Percentiles rank a stretch among this genome's conserved stretches.
Conservation (phyloP, 2,329 filamentous ascomycete genomes). For the Rhytidhysteron rufulum region DNA sequence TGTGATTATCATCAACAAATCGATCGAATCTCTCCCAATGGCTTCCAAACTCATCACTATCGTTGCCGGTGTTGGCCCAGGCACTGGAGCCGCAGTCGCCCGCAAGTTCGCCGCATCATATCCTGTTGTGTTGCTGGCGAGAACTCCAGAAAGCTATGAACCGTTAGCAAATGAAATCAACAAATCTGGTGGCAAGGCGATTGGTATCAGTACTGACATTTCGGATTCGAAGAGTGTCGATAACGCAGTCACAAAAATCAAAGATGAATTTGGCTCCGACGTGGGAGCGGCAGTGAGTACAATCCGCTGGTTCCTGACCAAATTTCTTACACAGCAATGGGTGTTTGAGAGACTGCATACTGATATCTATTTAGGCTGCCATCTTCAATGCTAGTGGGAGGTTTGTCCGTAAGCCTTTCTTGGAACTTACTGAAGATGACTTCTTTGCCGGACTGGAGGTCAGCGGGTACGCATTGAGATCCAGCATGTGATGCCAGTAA, state of each 20-base stretch:
- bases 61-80: slow-evolving; percentile 68
- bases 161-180: slow-evolving; percentile 68
- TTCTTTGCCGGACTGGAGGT: slow-evolving; percentile 51
- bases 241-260: slow-evolving; percentile 60
- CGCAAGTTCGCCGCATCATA: slow-evolving; percentile 61
- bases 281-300: slow-evolving; percentile 35
- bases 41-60: slow-evolving; percentile 59
- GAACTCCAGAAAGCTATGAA: slow-evolving; percentile 62
- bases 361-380: slow-evolving; percentile 46
- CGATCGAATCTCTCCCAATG: slow-evolving; percentile 18
- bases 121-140: slow-evolving; percentile 71
- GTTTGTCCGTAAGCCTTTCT: slow-evolving; percentile 57
- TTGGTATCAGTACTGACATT: slow-evolving; percentile 67
- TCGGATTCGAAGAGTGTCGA: slow-evolving; percentile 53
- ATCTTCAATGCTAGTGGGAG: slow-evolving; percentile 66
- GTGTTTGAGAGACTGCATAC: not conserved
- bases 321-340: too few relatives aligned
- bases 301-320: slow-evolving; percentile 41
- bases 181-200: slow-evolving; percentile 60
- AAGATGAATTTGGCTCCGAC: slow-evolving; percentile 53
- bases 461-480: slow-evolving; percentile 10
- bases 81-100: slow-evolving; percentile 62
- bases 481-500: not conserved
- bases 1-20: too few relatives aligned
- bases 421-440: slow-evolving; percentile 58